Conservation (phyloP, 768 basidiomycete genomes). For the Tylopilus sp. region DNA sequence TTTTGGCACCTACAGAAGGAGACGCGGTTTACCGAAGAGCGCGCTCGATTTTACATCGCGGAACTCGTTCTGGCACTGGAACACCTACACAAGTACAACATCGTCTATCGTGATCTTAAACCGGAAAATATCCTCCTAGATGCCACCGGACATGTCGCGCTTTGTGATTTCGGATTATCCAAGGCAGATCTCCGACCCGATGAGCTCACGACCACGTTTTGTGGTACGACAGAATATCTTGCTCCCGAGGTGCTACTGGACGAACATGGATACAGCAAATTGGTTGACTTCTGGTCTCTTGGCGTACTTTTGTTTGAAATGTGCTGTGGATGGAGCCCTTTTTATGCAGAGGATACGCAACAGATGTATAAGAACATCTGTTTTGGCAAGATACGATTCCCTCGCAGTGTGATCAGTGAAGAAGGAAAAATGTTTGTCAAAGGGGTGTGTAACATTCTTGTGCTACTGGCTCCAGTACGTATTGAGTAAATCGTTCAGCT, state of each 20-base stretch:
- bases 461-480: conserved; percentile 9
- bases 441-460: conserved; percentile 60
- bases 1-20: conserved; percentile 99
- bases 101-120: conserved; percentile 94
- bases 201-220: conserved; percentile 98
- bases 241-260: conserved; percentile 98
- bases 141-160: conserved; percentile 95
- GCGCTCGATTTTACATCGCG: conserved; percentile 95
- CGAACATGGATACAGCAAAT: conserved; percentile 96
- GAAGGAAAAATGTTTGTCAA: conserved; percentile 99
- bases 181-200: conserved; percentile 92
- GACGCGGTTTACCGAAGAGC: conserved; percentile 88
- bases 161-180: conserved; percentile 97
- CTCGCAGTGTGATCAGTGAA: conserved; percentile 93
- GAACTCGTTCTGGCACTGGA: conserved; percentile 94
- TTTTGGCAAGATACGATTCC: conserved; percentile 98
- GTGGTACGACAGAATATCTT: conserved; percentile 97
- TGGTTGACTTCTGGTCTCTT: conserved; percentile 97
- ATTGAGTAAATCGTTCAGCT: conserved; percentile 51
- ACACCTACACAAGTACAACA: conserved; percentile 96
- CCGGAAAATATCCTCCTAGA: conserved; percentile 98
- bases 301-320: conserved; percentile 98
- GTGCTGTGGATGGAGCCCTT: conserved; percentile 99
- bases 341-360: conserved; percentile 98
- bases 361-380: conserved; percentile 99